Evolutionary conservation across 495 filamentous ascomycete species (phyloP), one percentile per base, ranked within the genome.

Genomic region (Xylaria intraflava): DNA sequence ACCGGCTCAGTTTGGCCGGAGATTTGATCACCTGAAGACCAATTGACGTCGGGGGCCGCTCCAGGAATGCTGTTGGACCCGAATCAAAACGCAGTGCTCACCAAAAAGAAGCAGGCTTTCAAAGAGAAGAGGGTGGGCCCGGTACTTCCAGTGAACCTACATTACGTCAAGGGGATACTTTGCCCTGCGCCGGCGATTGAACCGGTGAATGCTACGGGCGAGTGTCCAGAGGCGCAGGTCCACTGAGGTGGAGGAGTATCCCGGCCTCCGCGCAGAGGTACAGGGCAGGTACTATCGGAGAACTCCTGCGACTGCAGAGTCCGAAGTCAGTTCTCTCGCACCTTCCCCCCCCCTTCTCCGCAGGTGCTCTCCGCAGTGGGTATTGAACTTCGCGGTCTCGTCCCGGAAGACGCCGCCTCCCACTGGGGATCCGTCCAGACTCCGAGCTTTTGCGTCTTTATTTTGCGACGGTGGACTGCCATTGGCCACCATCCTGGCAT

Each of bases 331-430:
- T 16, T 38, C n/a, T 38, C 31, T 35, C 7, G 7, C 14, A 35
- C 5, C 14, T 38, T 38, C 17, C 31, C 31, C 4, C 49, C 42
- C n/a, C n/a, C n/a, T n/a, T n/a, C n/a, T n/a, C n/a, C n/a, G n/a
- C n/a, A n/a, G n/a, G n/a, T n/a, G n/a, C n/a, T 54, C 51, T 53
- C 51, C 51, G 51, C 51, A 53, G 51, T 53, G 51, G 44, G 19
- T 40, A 41, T 42, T 30, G n/a, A 31, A 38, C 10, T 12, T 24
- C 3, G n/a, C n/a, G 6, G 22, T 17, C 35, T 38, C 2, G 7
- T 3, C 8, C 53, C 53, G 53, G 53, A 56, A 51, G 39, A 56
- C 53, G 53, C 53, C 53, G 53, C 46, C 40, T 56, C 53, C 53
- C 53, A 45, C n/a, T n/a, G n/a, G n/a, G n/a, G n/a, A 14, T 33